These are phyloP conservation scores for Cenococcum geophilum DNA, from an alignment of 495 filamentous ascomycete genomes.

Conservation along the genomic window DNA sequence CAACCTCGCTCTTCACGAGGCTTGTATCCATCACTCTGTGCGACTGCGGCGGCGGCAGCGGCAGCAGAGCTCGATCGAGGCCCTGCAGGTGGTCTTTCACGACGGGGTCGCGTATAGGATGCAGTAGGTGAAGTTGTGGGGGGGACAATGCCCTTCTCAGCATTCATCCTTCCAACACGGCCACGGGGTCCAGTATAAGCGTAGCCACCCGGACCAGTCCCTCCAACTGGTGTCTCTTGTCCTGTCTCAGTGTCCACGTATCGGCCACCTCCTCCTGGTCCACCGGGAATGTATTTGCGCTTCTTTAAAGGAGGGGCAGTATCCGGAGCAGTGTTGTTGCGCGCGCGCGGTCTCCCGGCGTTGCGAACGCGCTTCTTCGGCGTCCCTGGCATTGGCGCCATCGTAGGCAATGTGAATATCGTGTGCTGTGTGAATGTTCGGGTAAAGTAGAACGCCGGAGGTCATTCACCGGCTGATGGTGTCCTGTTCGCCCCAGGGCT, in stretches of 20 bases:
- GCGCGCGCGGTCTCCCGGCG: conserved; percentile 14
- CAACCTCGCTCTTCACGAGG: conserved; percentile 92
- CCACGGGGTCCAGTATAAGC: conserved; percentile 43
- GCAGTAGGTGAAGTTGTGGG: conserved; percentile 46
- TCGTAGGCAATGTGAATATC: background rate
- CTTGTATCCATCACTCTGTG: conserved; percentile 91
- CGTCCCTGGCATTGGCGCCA: conserved; percentile 26
- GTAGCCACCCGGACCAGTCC: conserved; percentile 44
- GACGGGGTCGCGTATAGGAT: conserved; percentile 49
- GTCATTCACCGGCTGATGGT: background rate
- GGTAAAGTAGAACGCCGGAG: background rate
- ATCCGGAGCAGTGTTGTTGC: conserved; percentile 11
- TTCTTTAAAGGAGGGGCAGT: conserved; percentile 33
- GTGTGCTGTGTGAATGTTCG: background rate
- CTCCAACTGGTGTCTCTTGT: conserved; percentile 41
- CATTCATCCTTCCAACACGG: conserved; percentile 40
- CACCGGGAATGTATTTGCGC: conserved; percentile 39
- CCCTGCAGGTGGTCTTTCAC: conserved; percentile 46
- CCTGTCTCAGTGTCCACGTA: conserved; percentile 38
- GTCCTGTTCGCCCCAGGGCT: background rate
- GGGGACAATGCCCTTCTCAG: conserved; percentile 40
- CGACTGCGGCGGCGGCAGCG: conserved; percentile 74
- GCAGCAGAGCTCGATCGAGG: conserved; percentile 71
- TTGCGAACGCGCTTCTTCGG: conserved; percentile 23
- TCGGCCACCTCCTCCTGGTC: conserved; percentile 40